These are phyloP conservation scores for Chaetomium strumarium DNA, from an alignment of 2,329 filamentous ascomycete species.

Conservation along the genomic window DNA sequence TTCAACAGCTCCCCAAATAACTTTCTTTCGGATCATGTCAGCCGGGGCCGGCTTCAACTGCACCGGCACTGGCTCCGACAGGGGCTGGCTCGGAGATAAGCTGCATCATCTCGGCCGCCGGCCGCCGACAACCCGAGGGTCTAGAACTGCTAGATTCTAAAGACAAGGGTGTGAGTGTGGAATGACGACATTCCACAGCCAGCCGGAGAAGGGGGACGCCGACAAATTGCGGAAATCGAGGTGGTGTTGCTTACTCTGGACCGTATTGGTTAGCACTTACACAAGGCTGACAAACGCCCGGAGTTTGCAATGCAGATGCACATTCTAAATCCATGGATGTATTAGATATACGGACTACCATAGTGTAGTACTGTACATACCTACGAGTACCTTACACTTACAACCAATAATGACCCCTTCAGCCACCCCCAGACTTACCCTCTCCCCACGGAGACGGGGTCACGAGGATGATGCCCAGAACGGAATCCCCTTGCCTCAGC, in stretches of 20 bases:
- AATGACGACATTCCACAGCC: no score
- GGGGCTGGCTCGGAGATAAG: neutral
- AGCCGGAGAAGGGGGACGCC: no score
- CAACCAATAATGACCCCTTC: neutral
- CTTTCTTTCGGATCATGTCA: neutral
- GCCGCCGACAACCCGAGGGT: neutral
- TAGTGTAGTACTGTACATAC: neutral
- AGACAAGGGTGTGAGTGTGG: no score
- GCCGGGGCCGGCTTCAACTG: neutral
- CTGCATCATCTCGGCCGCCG: neutral
- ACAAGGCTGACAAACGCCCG: neutral
- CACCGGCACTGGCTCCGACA: neutral
- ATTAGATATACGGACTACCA: no score
- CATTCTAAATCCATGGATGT: neutral
- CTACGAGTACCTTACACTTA: neutral
- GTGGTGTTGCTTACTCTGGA: neutral
- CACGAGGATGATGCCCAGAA: slow-evolving; percentile 6
- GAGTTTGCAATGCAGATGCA: neutral
- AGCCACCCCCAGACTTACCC: neutral
- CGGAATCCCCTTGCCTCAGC: neutral
- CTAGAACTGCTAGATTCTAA: neutral
- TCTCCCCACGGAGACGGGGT: neutral
- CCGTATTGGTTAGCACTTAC: neutral
- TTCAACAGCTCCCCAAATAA: no score
- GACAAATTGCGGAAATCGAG: neutral